Base-by-base conservation (phyloP, 2,329 filamentous ascomycete genomes). In the Cucurbitaria berberidis region DNA sequence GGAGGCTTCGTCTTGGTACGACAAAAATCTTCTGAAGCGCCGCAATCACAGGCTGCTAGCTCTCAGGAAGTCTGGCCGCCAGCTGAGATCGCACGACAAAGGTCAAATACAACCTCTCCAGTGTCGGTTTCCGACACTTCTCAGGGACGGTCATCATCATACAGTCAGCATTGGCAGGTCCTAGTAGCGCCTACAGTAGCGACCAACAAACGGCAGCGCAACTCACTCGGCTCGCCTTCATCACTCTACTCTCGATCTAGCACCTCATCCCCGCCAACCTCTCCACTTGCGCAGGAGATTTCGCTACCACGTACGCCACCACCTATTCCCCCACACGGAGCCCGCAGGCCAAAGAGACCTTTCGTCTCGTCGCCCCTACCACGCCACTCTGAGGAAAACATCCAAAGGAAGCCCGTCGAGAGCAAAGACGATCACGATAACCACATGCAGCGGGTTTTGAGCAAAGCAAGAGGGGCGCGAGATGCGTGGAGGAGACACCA, bases 401-500 rank as follows among this genome's bases (percentile, higher is more conserved):
- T 15, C 21, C 48, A n/a, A 42, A 8, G 38, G 27, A 6, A 43
- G 3, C 36, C 30, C 30, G 16, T 38, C 4, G 52, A 57, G n/a
- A 45, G 18, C 11, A 36, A 45, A 5, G 39, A 48, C 10, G 52
- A 53, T 6, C 51, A 51, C 18, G 51, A 51, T 18, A 30, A 39
- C 18, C 49, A 48, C 10, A 61, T 46, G 27, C 53, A 46, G 4
- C 38, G 59, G 2, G 56, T 69, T 22, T 30, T 73, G 2, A 59
- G 64, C 30, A 70, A 59, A 42, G 67, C 65, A 22, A 61, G 47
- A 30, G 56, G 68, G 35, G 59, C 59, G 13, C 51, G 68, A 6
- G 64, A 68, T 26, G 60, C 63, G 13, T 56, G 69, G 50, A 62
- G 59, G 26, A 60, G 46, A 22, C 59, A 64, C 8, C 56, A 62